Conservation (phyloP, 2,329 filamentous ascomycete species). For the Monascus ruber region DNA sequence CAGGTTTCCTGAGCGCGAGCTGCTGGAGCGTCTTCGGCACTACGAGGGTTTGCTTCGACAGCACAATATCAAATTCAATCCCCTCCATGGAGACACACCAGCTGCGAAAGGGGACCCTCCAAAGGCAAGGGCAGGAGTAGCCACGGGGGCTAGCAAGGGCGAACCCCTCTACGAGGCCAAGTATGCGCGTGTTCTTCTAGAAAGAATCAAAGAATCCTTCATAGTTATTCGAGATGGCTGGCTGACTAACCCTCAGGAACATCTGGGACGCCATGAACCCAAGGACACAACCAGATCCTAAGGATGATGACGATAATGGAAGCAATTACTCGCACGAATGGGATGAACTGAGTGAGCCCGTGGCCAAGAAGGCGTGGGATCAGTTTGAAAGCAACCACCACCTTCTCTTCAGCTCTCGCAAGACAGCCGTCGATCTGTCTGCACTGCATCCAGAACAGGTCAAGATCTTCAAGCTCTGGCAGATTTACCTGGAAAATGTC, state of each 20-base stretch:
- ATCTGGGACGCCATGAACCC: slow-evolving; percentile 38
- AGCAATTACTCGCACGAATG: slow-evolving; percentile 20
- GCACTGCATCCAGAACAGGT: slow-evolving; percentile 50
- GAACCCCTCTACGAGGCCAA: no score
- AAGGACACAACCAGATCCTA: slow-evolving; percentile 21
- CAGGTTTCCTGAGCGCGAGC: slow-evolving; percentile 57
- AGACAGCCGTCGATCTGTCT: slow-evolving; percentile 33
- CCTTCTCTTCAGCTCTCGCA: slow-evolving; percentile 42
- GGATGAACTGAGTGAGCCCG: slow-evolving; percentile 19
- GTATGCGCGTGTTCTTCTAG: no score
- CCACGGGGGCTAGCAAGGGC: no score
- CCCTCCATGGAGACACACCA: slow-evolving; percentile 36
- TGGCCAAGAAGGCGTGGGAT: slow-evolving; percentile 38
- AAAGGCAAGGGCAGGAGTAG: no score
- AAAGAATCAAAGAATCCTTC: no score
- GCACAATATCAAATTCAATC: slow-evolving; percentile 58
- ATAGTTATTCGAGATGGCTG: not conserved
- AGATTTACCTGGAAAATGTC: slow-evolving; percentile 58
- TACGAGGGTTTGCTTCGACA: slow-evolving; percentile 57
- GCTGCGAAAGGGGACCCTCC: no score
- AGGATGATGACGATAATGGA: slow-evolving; percentile 12
- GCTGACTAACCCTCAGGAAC: slow-evolving; percentile 26
- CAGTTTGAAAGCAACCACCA: slow-evolving; percentile 34
- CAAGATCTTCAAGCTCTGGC: slow-evolving; percentile 48
- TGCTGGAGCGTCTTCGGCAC: slow-evolving; percentile 56